These are phyloP conservation scores for Immersiporthe knoxdaviesiana DNA, from an alignment of 2,329 filamentous ascomycete genomes.

Conservation along the genomic window DNA sequence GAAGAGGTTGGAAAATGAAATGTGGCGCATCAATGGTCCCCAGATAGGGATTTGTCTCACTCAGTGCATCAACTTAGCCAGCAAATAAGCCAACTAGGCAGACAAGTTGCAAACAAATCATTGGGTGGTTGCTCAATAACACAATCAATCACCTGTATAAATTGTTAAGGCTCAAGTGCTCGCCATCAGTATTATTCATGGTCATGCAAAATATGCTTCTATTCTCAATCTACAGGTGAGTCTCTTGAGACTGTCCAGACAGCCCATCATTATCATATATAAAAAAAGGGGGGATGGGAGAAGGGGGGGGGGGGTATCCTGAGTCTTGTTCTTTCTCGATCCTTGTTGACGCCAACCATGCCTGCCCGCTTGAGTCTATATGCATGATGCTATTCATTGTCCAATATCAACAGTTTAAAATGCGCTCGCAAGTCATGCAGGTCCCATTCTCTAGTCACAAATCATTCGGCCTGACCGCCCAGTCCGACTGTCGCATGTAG, in stretches of 20 bases:
- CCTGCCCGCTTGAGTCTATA: background rate
- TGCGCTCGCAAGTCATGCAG: background rate
- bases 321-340: background rate
- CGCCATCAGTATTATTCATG: background rate
- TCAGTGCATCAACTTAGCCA: constrained; percentile 3
- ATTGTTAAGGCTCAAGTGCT: background rate
- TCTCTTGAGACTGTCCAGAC: background rate
- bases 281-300: background rate
- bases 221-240: background rate
- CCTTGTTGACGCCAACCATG: background rate
- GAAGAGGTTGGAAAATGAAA: background rate
- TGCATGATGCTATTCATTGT: background rate
- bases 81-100: background rate
- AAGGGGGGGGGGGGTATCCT: background rate
- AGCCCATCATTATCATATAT: background rate
- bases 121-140: background rate
- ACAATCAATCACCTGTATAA: background rate
- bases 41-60: background rate
- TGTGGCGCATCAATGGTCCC: background rate
- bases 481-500: constrained; percentile 12
- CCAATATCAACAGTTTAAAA: background rate
- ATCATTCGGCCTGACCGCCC: background rate
- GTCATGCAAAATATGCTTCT: background rate
- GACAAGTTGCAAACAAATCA: background rate
- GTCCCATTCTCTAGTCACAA: background rate